A percentile compares a stretch with the other conserved stretches of the same genome.
These are phyloP conservation scores for Chaetomium fimeti DNA, from an alignment of 495 filamentous ascomycete species.

Conservation along the genomic window DNA sequence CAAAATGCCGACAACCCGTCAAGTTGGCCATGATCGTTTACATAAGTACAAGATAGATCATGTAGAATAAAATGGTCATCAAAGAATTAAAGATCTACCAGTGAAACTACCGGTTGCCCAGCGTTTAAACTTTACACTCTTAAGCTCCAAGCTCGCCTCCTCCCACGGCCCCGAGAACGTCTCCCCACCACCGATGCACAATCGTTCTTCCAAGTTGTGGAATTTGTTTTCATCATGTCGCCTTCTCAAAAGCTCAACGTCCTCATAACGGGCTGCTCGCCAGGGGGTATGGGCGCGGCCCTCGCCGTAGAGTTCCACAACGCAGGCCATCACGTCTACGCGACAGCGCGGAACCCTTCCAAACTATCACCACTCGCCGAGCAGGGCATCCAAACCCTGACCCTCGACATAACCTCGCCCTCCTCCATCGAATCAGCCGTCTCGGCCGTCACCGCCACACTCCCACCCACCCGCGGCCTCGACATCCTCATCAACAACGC, in stretches of 20 bases:
- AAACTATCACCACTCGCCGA: constrained; percentile 42
- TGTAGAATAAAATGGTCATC: no score
- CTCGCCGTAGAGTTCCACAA: constrained; percentile 13
- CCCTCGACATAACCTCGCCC: constrained; percentile 49
- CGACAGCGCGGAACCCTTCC: constrained; percentile 50
- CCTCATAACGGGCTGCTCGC: constrained; percentile 18
- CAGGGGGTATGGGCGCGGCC: constrained; percentile 14
- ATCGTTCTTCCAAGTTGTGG: not conserved
- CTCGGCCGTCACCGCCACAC: constrained; percentile 22
- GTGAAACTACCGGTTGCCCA: no score
- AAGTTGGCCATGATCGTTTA: not conserved
- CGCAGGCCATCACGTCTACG: constrained; percentile 53
- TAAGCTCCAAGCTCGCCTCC: no score
- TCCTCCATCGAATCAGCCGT: constrained; percentile 37
- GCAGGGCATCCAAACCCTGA: constrained; percentile 43
- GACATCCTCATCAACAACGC: constrained; percentile 60
- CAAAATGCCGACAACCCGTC: not conserved
- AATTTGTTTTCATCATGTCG: not conserved
- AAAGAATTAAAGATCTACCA: no score
- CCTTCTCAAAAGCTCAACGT: constrained; percentile 1
- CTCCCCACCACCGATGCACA: not conserved
- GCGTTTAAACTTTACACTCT: no score
- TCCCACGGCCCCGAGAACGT: no score
- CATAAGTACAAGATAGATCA: not conserved
- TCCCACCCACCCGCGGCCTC: constrained; percentile 40